These are phyloP conservation scores for Tylopilus rubrobrunneus DNA, from an alignment of 768 basidiomycete species.

Conservation along the genomic window DNA sequence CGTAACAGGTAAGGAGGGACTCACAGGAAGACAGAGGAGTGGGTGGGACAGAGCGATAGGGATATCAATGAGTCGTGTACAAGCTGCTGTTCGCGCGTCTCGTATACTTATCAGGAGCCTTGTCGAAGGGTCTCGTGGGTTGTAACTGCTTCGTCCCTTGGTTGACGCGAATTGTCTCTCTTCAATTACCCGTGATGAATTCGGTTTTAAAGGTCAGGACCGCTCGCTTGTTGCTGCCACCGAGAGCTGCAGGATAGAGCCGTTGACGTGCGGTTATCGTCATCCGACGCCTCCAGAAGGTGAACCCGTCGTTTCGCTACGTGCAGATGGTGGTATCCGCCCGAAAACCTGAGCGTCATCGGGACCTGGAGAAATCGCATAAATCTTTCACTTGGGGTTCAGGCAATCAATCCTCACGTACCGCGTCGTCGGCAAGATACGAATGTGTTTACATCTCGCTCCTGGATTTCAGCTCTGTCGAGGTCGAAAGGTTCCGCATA, in stretches of 20 bases:
- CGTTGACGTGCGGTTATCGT: conserved; percentile 40
- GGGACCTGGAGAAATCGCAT: conserved; percentile 32
- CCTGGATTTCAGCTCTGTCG: conserved; percentile 40
- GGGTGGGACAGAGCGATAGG: too few species aligned
- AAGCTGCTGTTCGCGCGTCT: too few species aligned
- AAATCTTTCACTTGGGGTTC: not conserved
- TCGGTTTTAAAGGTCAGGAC: conserved; percentile 46
- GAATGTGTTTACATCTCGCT: conserved; percentile 38
- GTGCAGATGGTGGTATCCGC: conserved; percentile 44
- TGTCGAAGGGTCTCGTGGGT: too few species aligned
- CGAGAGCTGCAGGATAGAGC: conserved; percentile 48
- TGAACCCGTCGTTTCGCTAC: conserved; percentile 73
- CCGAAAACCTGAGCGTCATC: conserved; percentile 65
- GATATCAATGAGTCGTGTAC: too few species aligned
- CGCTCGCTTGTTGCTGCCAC: conserved; percentile 53
- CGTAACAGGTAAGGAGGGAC: too few species aligned
- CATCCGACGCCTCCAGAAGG: conserved; percentile 58
- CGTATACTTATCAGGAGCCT: too few species aligned
- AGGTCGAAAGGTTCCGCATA: conserved; percentile 52
- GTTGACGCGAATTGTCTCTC: conserved; percentile 26
- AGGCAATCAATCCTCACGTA: not conserved
- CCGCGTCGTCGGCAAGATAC: conserved; percentile 53
- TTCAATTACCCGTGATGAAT: conserved; percentile 70
- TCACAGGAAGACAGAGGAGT: too few species aligned
- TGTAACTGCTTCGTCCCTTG: too few species aligned